Conservation (phyloP, 495 filamentous ascomycete species). For the Tuber brumale region DNA sequence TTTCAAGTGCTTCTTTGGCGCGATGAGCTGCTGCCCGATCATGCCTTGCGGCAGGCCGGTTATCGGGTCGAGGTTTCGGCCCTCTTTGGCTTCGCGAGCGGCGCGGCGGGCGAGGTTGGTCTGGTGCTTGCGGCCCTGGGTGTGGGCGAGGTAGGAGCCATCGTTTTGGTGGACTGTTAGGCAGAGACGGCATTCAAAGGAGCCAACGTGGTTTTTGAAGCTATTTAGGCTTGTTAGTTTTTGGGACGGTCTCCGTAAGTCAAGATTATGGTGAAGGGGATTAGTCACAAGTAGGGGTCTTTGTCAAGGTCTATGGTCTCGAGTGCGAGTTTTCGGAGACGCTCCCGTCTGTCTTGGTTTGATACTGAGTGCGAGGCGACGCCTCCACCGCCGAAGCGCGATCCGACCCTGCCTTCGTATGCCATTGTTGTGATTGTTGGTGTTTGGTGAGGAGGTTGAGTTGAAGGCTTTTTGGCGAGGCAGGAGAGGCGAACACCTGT, state of each 20-base stretch:
- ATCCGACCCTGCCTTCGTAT: constrained; percentile 86
- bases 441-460: not conserved
- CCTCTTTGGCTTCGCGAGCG: constrained; percentile 87
- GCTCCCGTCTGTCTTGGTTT: constrained; percentile 94
- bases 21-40: constrained; percentile 60
- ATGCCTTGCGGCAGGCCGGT: constrained; percentile 70
- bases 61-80: constrained; percentile 63
- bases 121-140: constrained; percentile 97
- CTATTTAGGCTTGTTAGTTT: constrained; percentile 26
- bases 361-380: constrained; percentile 88
- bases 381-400: constrained; percentile 96
- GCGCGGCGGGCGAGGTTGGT: constrained; percentile 97
- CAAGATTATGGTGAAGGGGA: not conserved
- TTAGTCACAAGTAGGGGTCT: constrained; percentile 77
- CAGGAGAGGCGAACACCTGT: not conserved
- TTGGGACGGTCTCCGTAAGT: not conserved
- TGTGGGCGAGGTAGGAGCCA: constrained; percentile 97
- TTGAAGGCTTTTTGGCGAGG: not conserved
- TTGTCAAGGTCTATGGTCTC: constrained; percentile 99
- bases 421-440: constrained; percentile 47
- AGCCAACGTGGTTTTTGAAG: constrained; percentile 99
- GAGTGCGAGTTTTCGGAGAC: constrained; percentile 92
- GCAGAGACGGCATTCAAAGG: constrained; percentile 96
- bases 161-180: constrained; percentile 99
- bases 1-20: constrained; percentile 81